A percentile compares a stretch with the other conserved stretches of the same genome.
Conservation (phyloP, 1,284 basidiomycete genomes). For the Ceratobasidium sp. region DNA sequence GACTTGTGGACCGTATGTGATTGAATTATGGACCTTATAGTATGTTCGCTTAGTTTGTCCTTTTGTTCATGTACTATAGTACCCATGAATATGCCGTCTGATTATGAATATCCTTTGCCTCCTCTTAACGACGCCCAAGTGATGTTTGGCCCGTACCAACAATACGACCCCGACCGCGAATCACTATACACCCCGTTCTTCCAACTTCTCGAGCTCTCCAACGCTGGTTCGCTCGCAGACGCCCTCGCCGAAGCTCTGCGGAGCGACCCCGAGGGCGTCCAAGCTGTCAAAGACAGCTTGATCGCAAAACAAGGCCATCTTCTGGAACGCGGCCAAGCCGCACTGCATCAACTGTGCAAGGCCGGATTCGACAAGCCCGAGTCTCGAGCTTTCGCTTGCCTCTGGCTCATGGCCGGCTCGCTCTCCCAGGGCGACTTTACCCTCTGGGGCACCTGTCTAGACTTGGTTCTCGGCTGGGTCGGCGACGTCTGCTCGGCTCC, state of each 20-base stretch:
- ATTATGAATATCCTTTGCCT: not conserved
- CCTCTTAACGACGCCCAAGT: not conserved
- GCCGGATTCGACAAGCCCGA: constrained; percentile 1
- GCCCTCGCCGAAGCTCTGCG: not conserved
- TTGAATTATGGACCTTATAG: constrained; percentile 27
- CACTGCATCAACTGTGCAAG: not conserved
- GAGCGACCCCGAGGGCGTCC: constrained; percentile 3
- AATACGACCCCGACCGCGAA: not conserved
- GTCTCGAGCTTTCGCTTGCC: not conserved
- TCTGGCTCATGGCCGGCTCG: constrained; percentile 17
- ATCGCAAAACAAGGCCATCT: not conserved
- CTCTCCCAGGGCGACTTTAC: not conserved
- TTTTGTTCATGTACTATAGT: constrained; percentile 24
- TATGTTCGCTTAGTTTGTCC: constrained; percentile 30
- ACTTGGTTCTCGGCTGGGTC: constrained; percentile 8
- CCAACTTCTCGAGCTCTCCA: not conserved
- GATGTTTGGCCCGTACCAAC: not conserved
- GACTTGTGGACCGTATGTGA: constrained; percentile 29
- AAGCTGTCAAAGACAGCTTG: not conserved
- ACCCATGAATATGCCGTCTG: not conserved
- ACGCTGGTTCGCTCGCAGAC: not conserved
- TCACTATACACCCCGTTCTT: not conserved
- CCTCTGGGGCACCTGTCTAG: constrained; percentile 25
- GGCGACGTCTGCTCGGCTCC: not conserved
- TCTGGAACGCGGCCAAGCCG: not conserved